Conservation (phyloP, 2,329 filamentous ascomycete genomes). For the Penicillium hesseltinei region DNA sequence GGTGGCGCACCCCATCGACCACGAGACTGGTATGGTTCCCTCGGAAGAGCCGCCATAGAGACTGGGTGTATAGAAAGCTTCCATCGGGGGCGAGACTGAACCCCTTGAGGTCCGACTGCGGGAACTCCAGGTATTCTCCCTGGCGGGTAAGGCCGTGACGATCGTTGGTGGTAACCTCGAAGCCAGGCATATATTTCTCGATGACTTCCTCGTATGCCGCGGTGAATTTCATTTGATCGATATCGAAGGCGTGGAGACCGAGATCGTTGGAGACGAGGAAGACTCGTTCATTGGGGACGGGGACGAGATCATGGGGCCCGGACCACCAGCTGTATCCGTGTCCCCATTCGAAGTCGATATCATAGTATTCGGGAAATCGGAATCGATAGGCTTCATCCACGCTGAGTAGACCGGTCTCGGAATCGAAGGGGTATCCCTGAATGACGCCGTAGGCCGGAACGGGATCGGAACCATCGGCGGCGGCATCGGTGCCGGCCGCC, state of each 20-base stretch:
- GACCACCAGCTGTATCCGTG: slow-evolving; percentile 25
- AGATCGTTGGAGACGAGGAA: slow-evolving; percentile 26
- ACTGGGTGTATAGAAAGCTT: slow-evolving; percentile 25
- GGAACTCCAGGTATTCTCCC: slow-evolving; percentile 21
- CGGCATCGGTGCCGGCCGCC: slow-evolving; percentile 24
- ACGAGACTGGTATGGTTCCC: slow-evolving; percentile 26
- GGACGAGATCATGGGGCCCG: slow-evolving; percentile 26
- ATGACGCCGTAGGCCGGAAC: slow-evolving; percentile 21
- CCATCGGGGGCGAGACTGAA: slow-evolving; percentile 27
- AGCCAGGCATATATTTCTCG: slow-evolving; percentile 24
- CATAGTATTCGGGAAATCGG: slow-evolving; percentile 11
- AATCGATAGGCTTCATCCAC: slow-evolving; percentile 16
- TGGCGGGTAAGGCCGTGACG: slow-evolving; percentile 20
- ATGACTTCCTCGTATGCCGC: slow-evolving; percentile 14
- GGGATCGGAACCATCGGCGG: slow-evolving; percentile 25
- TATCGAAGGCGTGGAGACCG: slow-evolving; percentile 23
- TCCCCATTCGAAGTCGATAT: slow-evolving; percentile 25
- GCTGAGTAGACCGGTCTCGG: slow-evolving; percentile 16
- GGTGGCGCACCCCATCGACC: slow-evolving; percentile 13
- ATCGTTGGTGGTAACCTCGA: slow-evolving; percentile 24
- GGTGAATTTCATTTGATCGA: slow-evolving; percentile 17
- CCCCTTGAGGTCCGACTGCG: slow-evolving; percentile 24
- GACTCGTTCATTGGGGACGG: slow-evolving; percentile 24
- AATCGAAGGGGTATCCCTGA: slow-evolving; percentile 24
- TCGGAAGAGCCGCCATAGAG: slow-evolving; percentile 20